Evolutionary conservation across 495 filamentous ascomycete genomes (phyloP), one percentile per base, ranked within the genome.

Genomic region (Pseudevernia furfuracea): DNA sequence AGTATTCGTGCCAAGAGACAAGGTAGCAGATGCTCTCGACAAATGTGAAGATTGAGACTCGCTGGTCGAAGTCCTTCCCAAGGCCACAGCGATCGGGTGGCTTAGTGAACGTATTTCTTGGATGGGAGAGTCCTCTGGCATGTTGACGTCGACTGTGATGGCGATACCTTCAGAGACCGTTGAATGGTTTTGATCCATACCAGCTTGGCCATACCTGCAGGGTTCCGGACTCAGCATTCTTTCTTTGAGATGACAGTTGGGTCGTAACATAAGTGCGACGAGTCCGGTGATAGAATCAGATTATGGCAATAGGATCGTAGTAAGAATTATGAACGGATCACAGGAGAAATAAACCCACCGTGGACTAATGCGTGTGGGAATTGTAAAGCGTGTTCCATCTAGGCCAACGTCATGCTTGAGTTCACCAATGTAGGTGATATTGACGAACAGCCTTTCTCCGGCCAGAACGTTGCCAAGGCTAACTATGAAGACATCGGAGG

Each of bases 371-470:
- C 64, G 73, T 0, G 83, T 84, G 1, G 87, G 87, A 25, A 89
- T 76, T 25, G 82, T 89, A 68, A 87, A 86, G 15, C 85, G 79
- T 53, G 83, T 79, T 19, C 85, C 84, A 70, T 89, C 81, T 2
- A 77, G 74, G 59, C 84, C 83, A 56, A 78, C 76, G 69, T 88
- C 84, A 67, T 87, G 80, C 71, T 87, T 87, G 65, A 90, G 74
- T 69, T 90, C 87, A 19, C 84, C 83, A 3, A 88, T 71, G 68
- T 89, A 88, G 5, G 79, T 82, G 63, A 89, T 82, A 37, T 82
- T 78, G 17, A 89, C 79, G 14, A 79, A 60, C 14, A 88, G 76
- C 21, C 71, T 78, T 12, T 74, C 74, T 3, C 77, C 76, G 1
- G 81, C 77, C 1, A 83, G 83, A 37, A 89, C 78, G 66, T 88